Evolutionary conservation across 352 stramenopile genomes (phyloP).

Genomic region (Phytophthora multivora): DNA sequence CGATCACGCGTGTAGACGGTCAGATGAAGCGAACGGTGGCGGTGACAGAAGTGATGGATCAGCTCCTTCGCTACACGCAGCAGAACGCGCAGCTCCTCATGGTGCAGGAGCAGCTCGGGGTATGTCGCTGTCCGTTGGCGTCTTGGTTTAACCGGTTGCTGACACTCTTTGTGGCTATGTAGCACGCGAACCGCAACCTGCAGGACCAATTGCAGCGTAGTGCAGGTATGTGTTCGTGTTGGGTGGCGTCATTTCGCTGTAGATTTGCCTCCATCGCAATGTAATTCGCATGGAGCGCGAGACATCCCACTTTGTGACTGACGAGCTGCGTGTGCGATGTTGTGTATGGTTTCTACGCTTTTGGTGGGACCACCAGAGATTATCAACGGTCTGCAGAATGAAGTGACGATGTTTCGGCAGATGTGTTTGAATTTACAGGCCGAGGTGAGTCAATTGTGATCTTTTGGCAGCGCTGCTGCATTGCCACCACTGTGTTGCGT

Average conservation of each 20-base stretch:
- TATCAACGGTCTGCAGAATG: slow-evolving; percentile 71
- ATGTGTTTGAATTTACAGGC: slow-evolving; percentile 83
- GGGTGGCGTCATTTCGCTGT: slow-evolving; percentile 15
- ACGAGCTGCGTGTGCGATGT: slow-evolving; percentile 10
- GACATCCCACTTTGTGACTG: slow-evolving; percentile 4
- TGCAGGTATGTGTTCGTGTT: slow-evolving; percentile 40
- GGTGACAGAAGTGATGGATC: slow-evolving; percentile 83
- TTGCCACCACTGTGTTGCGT: slow-evolving; percentile 1
- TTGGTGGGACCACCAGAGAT: slow-evolving; percentile 45
- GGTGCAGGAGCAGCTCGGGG: slow-evolving; percentile 69
- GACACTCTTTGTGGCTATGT: not conserved
- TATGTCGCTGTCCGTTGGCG: slow-evolving; percentile 26
- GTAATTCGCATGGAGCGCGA: slow-evolving; percentile 8
- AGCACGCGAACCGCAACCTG: slow-evolving; percentile 71
- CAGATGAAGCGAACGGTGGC: slow-evolving; percentile 77
- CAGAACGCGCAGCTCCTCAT: slow-evolving; percentile 67
- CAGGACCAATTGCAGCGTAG: slow-evolving; percentile 74
- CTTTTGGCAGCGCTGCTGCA: not conserved
- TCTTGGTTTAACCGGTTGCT: slow-evolving; percentile 3
- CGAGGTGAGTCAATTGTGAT: slow-evolving; percentile 53
- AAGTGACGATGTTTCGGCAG: slow-evolving; percentile 82
- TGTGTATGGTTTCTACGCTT: slow-evolving; percentile 24
- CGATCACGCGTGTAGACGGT: slow-evolving; percentile 70
- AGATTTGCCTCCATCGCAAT: slow-evolving; percentile 10
- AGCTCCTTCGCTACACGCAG: slow-evolving; percentile 70